Conservation (phyloP, 108 stramenopile species). For the Conticribra weissflogii region DNA sequence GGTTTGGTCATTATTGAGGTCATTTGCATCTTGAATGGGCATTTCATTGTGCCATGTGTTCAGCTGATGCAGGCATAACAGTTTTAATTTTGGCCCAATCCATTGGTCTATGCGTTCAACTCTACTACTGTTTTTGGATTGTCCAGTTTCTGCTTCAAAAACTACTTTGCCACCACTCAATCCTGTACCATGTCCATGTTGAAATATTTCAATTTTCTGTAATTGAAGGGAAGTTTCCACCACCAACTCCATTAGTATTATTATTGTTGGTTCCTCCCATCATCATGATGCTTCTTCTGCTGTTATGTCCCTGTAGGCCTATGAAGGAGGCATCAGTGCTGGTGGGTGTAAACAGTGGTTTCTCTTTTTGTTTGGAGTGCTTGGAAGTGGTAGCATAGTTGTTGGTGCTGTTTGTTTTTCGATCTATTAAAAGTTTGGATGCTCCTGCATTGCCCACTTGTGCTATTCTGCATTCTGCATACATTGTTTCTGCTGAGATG, state of each 20-base stretch:
- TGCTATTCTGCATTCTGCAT: background rate
- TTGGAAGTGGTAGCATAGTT: no score
- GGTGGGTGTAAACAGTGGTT: conserved; percentile 40
- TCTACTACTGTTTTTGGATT: conserved; percentile 39
- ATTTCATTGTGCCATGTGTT: no score
- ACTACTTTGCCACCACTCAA: conserved; percentile 54
- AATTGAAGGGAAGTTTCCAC: conserved; percentile 78
- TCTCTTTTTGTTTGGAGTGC: no score
- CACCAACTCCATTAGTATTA: no score
- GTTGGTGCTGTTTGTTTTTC: no score
- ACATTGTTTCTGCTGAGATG: conserved; percentile 29
- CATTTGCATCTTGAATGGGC: background rate
- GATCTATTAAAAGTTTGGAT: no score
- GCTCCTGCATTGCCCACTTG: conserved; percentile 10
- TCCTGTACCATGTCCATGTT: conserved; percentile 69
- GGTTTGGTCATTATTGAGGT: conserved; percentile 26
- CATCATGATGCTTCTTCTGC: no score
- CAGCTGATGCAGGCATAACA: no score
- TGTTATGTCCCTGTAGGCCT: conserved; percentile 26
- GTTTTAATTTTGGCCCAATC: no score
- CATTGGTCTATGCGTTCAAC: conserved; percentile 19
- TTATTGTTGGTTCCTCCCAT: no score
- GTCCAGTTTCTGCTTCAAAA: conserved; percentile 50
- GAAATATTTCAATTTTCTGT: conserved; percentile 77
- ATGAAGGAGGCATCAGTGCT: conserved; percentile 24